Base-by-base conservation (phyloP, 2,329 filamentous ascomycete species). In the Fusarium pilosicola region DNA sequence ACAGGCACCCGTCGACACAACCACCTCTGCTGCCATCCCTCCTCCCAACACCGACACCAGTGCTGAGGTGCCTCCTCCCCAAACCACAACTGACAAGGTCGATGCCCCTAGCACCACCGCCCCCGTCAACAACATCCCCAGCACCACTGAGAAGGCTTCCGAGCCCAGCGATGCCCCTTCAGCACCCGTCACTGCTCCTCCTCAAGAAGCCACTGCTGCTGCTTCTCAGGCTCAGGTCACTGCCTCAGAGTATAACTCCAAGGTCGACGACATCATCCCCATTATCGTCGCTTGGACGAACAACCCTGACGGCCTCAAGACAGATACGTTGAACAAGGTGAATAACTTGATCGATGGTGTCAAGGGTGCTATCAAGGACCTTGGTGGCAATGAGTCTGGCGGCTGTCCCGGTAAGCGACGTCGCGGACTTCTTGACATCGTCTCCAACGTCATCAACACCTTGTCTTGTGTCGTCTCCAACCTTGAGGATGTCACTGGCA, bases 261-360 rank as follows among this genome's bases (percentile, higher is more conserved):
- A 68, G 41, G 36, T 70, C 2, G 42, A 49, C 8, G 22, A 55
- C 13, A 59, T 70, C 36, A 70, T 70, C 6, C 67, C 67, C 0
- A 67, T 70, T 17, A 70, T 70, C 7, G 36, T 54, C 15, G 36
- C 44, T 11, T 70, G 64, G 64, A 58, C 52, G 1, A 59, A 70
- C 6, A 56, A 64, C 22, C 64, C 67, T 32, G 58, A 44, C 9
- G 60, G 60, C 1, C 64, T 70, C 41, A 59, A 67, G 41, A 63
- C 44, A 1, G 64, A 68, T 11, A 68, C 64, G 1, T n/a, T 70
- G 52, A 61, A 68, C 46, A 48, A 68, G 41, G 62, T 69, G 9
- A 69, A 67, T 22, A 69, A 58, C 45, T 11, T 70, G n/a, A 56
- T 70, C 20, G 58, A 70, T 8, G 52, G 52, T 14, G 41, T 70